phyloP scores from a whole-genome alignment of 352 stramenopile species.

The Nothophytophthora sp. region DNA sequence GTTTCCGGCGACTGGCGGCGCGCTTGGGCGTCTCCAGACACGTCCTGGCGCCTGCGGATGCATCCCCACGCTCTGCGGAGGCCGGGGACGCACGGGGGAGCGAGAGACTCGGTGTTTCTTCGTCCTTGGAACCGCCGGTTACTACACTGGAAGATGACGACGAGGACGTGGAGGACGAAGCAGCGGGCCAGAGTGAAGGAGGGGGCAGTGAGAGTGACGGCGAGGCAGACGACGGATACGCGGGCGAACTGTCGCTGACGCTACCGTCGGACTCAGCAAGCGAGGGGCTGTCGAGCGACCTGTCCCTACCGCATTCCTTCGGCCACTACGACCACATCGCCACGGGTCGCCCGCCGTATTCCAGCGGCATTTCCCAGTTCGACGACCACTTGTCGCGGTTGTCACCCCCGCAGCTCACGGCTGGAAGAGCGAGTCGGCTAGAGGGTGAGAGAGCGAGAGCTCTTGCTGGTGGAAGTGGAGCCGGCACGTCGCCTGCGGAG shows the following conservation, averaged over 20 bases:
- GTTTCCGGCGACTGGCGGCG: conserved; percentile 46
- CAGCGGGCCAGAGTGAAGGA: conserved; percentile 4
- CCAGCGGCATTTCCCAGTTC: conserved; percentile 41
- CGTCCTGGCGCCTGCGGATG: conserved; percentile 24
- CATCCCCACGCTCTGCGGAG: neutral
- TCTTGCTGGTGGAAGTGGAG: neutral
- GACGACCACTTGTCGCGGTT: conserved; percentile 51
- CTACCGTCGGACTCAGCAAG: conserved; percentile 54
- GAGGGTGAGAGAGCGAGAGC: conserved; percentile 2
- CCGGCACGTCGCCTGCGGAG: neutral
- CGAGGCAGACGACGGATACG: conserved; percentile 20
- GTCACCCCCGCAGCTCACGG: conserved; percentile 4
- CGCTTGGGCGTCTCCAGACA: conserved; percentile 58
- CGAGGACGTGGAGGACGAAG: conserved; percentile 20
- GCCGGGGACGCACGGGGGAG: neutral
- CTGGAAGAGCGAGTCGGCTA: conserved; percentile 12
- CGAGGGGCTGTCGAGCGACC: conserved; percentile 70
- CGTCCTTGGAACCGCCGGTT: conserved; percentile 1
- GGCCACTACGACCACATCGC: conserved; percentile 51
- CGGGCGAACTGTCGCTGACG: conserved; percentile 33
- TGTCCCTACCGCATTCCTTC: conserved; percentile 72
- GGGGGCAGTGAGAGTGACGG: conserved; percentile 23
- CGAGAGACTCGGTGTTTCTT: neutral
- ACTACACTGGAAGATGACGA: conserved; percentile 15
- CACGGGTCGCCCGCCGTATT: conserved; percentile 7